Conservation (phyloP, 495 filamentous ascomycete genomes). For the Penicillium desertorum region DNA sequence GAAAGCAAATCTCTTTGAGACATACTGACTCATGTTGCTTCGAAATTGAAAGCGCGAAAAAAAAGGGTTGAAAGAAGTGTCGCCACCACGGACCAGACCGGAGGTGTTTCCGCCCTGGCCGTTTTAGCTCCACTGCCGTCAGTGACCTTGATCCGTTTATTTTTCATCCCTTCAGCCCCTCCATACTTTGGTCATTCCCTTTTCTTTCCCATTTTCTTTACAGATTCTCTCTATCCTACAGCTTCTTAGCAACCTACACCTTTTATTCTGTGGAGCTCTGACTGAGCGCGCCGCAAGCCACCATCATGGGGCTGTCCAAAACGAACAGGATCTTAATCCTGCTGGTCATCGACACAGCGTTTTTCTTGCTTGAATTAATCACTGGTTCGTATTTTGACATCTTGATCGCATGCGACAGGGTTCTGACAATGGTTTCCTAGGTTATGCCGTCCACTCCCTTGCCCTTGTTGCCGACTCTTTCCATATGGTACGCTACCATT, state of each 20-base stretch:
- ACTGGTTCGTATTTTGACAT: conserved; percentile 52
- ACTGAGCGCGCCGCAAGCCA: conserved; percentile 29
- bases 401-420: background rate
- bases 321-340: conserved; percentile 88
- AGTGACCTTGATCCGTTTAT: background rate
- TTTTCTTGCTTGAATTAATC: conserved; percentile 86
- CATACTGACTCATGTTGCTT: background rate
- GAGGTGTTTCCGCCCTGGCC: conserved; percentile 19
- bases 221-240: background rate
- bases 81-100: conserved; percentile 24
- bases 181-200: conserved; percentile 4
- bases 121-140: conserved; percentile 16
- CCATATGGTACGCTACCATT: conserved; percentile 73
- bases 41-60: background rate
- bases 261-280: conserved; percentile 16
- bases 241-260: background rate
- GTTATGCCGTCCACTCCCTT: conserved; percentile 83
- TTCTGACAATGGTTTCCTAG: conserved; percentile 34
- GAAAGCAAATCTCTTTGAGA: background rate
- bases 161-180: conserved; percentile 8
- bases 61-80: conserved; percentile 2
- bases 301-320: conserved; percentile 86
- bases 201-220: background rate
- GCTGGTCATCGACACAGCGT: conserved; percentile 81
- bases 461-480: conserved; percentile 96